These are phyloP conservation scores for Fusarium kyushuense DNA, from an alignment of 2,329 filamentous ascomycete species.

Conservation along the genomic window DNA sequence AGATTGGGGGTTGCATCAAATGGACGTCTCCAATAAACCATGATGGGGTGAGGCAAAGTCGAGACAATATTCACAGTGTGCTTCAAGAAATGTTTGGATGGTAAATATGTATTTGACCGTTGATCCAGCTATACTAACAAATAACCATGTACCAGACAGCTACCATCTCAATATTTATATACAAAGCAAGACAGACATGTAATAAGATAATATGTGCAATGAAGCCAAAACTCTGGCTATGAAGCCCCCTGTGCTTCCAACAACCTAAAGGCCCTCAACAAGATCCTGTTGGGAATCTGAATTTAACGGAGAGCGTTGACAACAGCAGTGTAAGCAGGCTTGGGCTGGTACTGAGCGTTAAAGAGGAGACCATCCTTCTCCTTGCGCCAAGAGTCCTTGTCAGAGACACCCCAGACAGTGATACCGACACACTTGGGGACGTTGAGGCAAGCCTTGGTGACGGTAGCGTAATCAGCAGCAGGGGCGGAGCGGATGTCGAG, in stretches of 20 bases:
- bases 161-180: slow-evolving; percentile 5
- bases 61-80: background rate
- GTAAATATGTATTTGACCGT: slow-evolving; percentile 8
- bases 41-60: background rate
- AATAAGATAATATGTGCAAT: slow-evolving; percentile 7
- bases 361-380: slow-evolving; percentile 65
- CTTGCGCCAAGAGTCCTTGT: slow-evolving; percentile 52
- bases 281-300: background rate
- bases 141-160: slow-evolving; percentile 1
- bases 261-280: slow-evolving; percentile 1
- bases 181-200: slow-evolving; percentile 23
- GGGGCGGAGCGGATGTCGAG: slow-evolving; percentile 73
- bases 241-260: background rate
- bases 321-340: slow-evolving; percentile 62
- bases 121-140: background rate
- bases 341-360: slow-evolving; percentile 63
- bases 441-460: slow-evolving; percentile 69
- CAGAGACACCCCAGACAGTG: slow-evolving; percentile 70
- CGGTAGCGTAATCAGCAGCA: slow-evolving; percentile 68
- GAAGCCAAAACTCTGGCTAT: slow-evolving; percentile 3
- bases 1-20: background rate
- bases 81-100: background rate
- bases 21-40: background rate
- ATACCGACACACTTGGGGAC: slow-evolving; percentile 72
- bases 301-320: slow-evolving; percentile 29